Percentiles rank a stretch among this genome's conserved stretches.
Evolutionary conservation across 140 eudicot genomes (phyloP).

Genomic region (Artemisia princeps): DNA sequence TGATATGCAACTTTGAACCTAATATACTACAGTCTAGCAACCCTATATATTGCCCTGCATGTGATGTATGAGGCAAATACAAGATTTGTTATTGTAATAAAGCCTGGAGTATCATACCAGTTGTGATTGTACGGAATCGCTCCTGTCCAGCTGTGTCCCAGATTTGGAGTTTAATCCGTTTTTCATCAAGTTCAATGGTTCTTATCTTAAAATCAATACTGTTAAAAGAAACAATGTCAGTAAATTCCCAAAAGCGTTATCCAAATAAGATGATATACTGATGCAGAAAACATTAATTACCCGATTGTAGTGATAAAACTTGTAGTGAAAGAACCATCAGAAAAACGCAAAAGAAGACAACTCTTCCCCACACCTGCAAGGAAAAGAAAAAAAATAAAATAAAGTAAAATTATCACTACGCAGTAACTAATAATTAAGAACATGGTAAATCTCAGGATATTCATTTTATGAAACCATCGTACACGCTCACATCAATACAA

Average conservation of each 20-base stretch:
- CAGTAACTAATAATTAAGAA: conserved; percentile 9
- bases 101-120: conserved; percentile 36
- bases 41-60: background rate
- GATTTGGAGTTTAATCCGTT: conserved; percentile 71
- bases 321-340: conserved; percentile 92
- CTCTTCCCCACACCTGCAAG: conserved; percentile 92
- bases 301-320: conserved; percentile 93
- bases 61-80: conserved; percentile 7
- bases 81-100: conserved; percentile 1
- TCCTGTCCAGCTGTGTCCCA: conserved; percentile 97
- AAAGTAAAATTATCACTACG: background rate
- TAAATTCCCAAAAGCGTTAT: background rate
- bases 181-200: conserved; percentile 76
- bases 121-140: conserved; percentile 72
- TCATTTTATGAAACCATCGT: conserved; percentile 1
- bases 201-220: conserved; percentile 78
- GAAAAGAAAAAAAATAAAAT: conserved; percentile 8
- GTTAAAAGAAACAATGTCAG: conserved; percentile 7
- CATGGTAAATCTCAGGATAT: background rate
- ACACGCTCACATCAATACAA: background rate
- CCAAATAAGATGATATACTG: background rate
- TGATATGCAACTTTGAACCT: background rate
- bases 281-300: conserved; percentile 29
- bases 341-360: conserved; percentile 90
- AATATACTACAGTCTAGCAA: background rate